Conservation (phyloP, 176 grass and related monocot genomes). For the Stipa capillata region DNA sequence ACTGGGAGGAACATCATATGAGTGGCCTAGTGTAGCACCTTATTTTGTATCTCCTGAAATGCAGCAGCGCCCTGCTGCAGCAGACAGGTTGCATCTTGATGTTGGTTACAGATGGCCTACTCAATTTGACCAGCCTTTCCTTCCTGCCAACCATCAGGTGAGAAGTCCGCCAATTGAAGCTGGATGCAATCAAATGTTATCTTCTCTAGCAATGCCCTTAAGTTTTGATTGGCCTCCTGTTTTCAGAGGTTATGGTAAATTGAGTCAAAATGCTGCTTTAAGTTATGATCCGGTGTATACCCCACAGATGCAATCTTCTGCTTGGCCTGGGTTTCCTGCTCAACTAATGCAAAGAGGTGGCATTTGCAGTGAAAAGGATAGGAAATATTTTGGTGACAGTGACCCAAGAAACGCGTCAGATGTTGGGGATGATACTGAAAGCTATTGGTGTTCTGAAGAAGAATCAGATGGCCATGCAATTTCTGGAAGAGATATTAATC, state of each 20-base stretch:
- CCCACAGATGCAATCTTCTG: slow-evolving; percentile 62
- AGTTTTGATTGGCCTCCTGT: slow-evolving; percentile 97
- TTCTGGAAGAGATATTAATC: slow-evolving; percentile 82
- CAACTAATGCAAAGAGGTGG: slow-evolving; percentile 47
- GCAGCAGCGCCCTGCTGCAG: slow-evolving; percentile 56
- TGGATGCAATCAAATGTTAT: slow-evolving; percentile 52
- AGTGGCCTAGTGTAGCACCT: slow-evolving; percentile 57
- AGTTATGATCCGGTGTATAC: slow-evolving; percentile 62
- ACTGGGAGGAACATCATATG: slow-evolving; percentile 59
- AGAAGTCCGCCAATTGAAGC: slow-evolving; percentile 45
- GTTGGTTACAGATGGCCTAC: slow-evolving; percentile 67
- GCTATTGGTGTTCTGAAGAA: slow-evolving; percentile 92
- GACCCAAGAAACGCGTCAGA: slow-evolving; percentile 50
- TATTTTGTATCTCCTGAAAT: slow-evolving; percentile 53
- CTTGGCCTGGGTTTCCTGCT: slow-evolving; percentile 52
- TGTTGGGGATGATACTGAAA: slow-evolving; percentile 82
- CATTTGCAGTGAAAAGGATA: slow-evolving; percentile 56
- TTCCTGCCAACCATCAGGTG: slow-evolving; percentile 52
- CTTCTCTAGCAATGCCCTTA: slow-evolving; percentile 64
- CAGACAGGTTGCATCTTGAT: slow-evolving; percentile 78
- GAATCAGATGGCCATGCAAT: slow-evolving; percentile 54
- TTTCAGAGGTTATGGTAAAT: slow-evolving; percentile 64
- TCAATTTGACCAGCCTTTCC: slow-evolving; percentile 59
- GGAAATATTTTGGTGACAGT: slow-evolving; percentile 43
- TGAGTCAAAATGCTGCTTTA: slow-evolving; percentile 53